phyloP scores from a whole-genome alignment of 1,284 basidiomycete species.

The Mycena citricolor region DNA sequence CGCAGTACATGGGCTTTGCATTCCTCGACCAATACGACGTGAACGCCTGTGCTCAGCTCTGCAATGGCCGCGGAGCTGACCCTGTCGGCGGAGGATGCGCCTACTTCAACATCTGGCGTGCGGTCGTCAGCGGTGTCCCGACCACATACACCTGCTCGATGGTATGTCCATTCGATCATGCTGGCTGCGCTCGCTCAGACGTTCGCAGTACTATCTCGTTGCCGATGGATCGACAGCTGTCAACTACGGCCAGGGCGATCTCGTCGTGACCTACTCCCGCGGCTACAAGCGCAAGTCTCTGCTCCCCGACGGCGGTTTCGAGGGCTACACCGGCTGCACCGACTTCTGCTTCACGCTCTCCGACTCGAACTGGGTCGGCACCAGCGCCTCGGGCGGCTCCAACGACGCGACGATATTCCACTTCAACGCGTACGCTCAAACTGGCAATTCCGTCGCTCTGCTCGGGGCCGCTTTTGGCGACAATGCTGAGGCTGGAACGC shows the following conservation, averaged over 20 bases:
- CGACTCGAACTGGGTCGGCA: constrained; percentile 29
- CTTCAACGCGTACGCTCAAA: constrained; percentile 27
- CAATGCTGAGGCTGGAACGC: constrained; percentile 28
- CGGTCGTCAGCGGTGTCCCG: constrained; percentile 38
- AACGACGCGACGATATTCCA: constrained; percentile 32
- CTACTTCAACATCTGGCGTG: constrained; percentile 47
- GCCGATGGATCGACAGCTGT: constrained; percentile 38
- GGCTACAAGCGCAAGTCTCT: constrained; percentile 33
- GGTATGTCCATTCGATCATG: constrained; percentile 27
- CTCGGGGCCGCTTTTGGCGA: constrained; percentile 29
- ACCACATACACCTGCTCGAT: constrained; percentile 44
- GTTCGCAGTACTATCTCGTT: constrained; percentile 35
- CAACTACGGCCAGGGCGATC: constrained; percentile 40
- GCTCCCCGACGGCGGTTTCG: constrained; percentile 30
- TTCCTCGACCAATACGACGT: constrained; percentile 29
- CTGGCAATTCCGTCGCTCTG: constrained; percentile 28
- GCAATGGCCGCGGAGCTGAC: constrained; percentile 39
- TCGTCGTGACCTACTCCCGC: constrained; percentile 39
- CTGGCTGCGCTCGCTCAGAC: constrained; percentile 1
- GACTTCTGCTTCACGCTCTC: constrained; percentile 28
- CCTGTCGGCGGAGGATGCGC: constrained; percentile 38
- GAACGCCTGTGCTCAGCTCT: constrained; percentile 24
- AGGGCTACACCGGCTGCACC: constrained; percentile 24
- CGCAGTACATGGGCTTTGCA: constrained; percentile 40
- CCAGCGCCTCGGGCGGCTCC: constrained; percentile 24